These are phyloP conservation scores for Geotrichum restrictum DNA, from an alignment of 1,139 yeast species.

Conservation along the genomic window DNA sequence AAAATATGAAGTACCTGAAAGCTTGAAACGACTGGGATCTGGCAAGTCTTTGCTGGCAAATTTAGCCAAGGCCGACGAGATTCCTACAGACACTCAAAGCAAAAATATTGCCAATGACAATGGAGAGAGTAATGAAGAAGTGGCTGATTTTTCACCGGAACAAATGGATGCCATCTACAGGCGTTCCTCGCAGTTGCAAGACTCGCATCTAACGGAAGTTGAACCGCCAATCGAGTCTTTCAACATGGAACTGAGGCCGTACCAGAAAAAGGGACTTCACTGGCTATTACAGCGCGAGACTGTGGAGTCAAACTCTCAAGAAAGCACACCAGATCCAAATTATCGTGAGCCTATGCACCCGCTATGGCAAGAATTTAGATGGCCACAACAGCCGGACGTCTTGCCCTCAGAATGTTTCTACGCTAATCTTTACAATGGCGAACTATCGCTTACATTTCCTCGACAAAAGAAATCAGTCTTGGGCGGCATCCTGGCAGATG, in stretches of 20 bases:
- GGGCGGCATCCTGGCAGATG: slow-evolving; percentile 96
- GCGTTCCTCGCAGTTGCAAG: slow-evolving; percentile 48
- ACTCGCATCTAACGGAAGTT: slow-evolving; percentile 53
- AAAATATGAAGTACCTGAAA: slow-evolving; percentile 23
- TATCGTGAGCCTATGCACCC: slow-evolving; percentile 69
- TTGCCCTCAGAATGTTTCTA: slow-evolving; percentile 47
- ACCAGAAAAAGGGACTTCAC: slow-evolving; percentile 74
- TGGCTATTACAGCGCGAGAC: slow-evolving; percentile 65
- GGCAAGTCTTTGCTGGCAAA: slow-evolving; percentile 22
- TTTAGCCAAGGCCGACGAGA: slow-evolving; percentile 28
- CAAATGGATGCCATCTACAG: slow-evolving; percentile 74
- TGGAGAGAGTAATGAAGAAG: slow-evolving; percentile 36
- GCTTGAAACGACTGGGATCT: slow-evolving; percentile 30
- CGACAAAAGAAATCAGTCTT: slow-evolving; percentile 46
- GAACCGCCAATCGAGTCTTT: slow-evolving; percentile 60
- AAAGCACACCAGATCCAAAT: slow-evolving; percentile 28
- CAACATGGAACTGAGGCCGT: slow-evolving; percentile 54
- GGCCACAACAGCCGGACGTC: slow-evolving; percentile 53
- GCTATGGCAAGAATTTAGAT: slow-evolving; percentile 71
- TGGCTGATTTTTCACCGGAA: slow-evolving; percentile 54
- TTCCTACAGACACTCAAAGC: slow-evolving; percentile 34
- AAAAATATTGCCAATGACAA: slow-evolving; percentile 19
- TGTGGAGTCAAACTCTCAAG: slow-evolving; percentile 52
- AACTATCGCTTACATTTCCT: slow-evolving; percentile 67
- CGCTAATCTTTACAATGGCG: slow-evolving; percentile 81